Conservation (phyloP, 345 rosid genomes). For the Aurinia saxatilis region DNA sequence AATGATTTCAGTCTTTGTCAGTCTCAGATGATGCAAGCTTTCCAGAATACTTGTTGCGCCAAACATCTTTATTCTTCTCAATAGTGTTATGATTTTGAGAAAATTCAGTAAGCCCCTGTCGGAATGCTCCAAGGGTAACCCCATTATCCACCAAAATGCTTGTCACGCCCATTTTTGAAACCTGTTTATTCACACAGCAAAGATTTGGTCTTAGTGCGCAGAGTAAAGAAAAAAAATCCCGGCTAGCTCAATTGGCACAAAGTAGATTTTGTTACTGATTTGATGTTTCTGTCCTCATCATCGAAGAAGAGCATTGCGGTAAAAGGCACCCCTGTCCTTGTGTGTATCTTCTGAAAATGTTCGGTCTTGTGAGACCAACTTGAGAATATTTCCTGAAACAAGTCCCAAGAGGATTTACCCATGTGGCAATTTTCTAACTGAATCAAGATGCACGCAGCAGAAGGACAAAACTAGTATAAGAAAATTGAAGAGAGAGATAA, state of each 20-base stretch:
- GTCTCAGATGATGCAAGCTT: constrained; percentile 40
- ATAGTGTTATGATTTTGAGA: constrained; percentile 35
- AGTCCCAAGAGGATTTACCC: background rate
- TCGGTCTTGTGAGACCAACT: constrained; percentile 76
- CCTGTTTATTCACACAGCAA: constrained; percentile 31
- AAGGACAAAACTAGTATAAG: too few species aligned
- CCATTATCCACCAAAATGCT: constrained; percentile 60
- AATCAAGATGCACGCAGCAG: too few species aligned
- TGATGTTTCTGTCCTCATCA: constrained; percentile 68
- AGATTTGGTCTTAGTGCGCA: background rate
- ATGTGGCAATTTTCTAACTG: too few species aligned
- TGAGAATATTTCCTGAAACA: constrained; percentile 63
- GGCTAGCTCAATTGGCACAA: background rate
- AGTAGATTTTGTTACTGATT: constrained; percentile 35
- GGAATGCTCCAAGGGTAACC: constrained; percentile 64
- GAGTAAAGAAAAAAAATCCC: background rate
- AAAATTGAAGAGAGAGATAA: too few species aligned
- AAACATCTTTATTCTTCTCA: constrained; percentile 63
- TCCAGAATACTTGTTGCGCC: constrained; percentile 51
- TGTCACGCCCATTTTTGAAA: constrained; percentile 77
- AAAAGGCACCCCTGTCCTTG: constrained; percentile 60
- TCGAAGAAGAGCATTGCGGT: constrained; percentile 73
- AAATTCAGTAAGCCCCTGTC: constrained; percentile 66
- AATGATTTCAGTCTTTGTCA: background rate
- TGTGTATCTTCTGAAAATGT: constrained; percentile 73